These are phyloP conservation scores for Nematocida sp. DNA, from an alignment of 371 early-diverging fungal genomes.

Conservation along the genomic window DNA sequence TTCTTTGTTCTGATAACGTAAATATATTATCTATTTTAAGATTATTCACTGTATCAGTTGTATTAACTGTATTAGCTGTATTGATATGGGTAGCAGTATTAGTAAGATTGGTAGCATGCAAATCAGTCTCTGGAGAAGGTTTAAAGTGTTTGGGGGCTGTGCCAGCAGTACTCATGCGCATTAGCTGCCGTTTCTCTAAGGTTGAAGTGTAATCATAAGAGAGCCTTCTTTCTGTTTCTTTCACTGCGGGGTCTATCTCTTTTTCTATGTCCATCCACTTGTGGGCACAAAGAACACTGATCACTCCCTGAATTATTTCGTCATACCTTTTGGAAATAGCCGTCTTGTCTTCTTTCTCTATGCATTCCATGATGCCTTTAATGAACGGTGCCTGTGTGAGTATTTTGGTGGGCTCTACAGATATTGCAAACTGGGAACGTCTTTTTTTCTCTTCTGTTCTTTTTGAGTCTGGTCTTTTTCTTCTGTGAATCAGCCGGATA, in stretches of 20 bases:
- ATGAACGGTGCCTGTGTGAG: conserved; percentile 12
- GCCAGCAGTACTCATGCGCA: no score
- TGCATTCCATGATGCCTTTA: conserved; percentile 39
- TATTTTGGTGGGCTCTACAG: background rate
- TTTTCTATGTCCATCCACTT: conserved; percentile 45
- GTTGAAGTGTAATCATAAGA: background rate
- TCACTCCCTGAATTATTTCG: conserved; percentile 27
- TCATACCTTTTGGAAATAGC: conserved; percentile 19
- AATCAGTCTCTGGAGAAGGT: no score
- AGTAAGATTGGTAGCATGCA: no score
- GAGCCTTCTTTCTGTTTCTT: conserved; percentile 17
- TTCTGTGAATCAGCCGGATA: conserved; percentile 70
- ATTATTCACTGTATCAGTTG: no score
- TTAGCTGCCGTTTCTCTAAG: no score
- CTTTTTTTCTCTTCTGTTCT: background rate
- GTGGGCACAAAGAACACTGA: conserved; percentile 30
- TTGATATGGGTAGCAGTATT: no score
- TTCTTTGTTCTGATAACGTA: no score
- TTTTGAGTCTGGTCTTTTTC: background rate
- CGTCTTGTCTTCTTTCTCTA: conserved; percentile 32
- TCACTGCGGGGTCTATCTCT: conserved; percentile 30
- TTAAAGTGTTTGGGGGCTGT: no score
- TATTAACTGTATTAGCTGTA: no score
- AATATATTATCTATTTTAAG: no score
- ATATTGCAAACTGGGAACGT: conserved; percentile 6